phyloP scores from a whole-genome alignment of 768 basidiomycete species.

The Tubosaeta sp. region DNA sequence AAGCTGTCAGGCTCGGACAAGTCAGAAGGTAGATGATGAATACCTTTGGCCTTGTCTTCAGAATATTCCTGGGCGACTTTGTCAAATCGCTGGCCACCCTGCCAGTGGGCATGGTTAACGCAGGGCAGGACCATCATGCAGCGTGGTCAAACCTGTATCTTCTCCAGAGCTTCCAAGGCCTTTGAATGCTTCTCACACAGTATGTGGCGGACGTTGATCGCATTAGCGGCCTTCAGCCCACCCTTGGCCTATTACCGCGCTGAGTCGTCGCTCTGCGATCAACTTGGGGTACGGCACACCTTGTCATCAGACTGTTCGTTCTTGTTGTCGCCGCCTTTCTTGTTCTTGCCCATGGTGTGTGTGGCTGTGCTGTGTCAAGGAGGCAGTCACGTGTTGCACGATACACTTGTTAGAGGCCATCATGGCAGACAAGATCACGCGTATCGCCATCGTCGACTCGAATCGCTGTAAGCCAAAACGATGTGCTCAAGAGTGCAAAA shows the following conservation, averaged over 20 bases:
- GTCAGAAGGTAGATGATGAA: background rate
- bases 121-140: background rate
- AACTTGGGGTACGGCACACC: constrained; percentile 15
- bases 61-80: constrained; percentile 90
- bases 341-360: constrained; percentile 23
- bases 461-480: constrained; percentile 96
- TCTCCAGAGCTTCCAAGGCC: constrained; percentile 71
- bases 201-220: constrained; percentile 83
- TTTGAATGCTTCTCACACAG: constrained; percentile 85
- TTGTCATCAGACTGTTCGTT: constrained; percentile 21
- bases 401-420: background rate
- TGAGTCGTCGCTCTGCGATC: background rate
- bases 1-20: constrained; percentile 1
- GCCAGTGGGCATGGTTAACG: constrained; percentile 12
- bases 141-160: constrained; percentile 56
- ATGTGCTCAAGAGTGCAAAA: constrained; percentile 98
- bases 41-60: constrained; percentile 87
- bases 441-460: constrained; percentile 91
- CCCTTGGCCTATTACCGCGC: constrained; percentile 43
- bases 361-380: constrained; percentile 4
- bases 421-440: constrained; percentile 95
- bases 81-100: constrained; percentile 80
- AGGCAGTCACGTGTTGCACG: constrained; percentile 13
- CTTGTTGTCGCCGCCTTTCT: constrained; percentile 14
- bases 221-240: constrained; percentile 69